Conservation (phyloP, 2,329 filamentous ascomycete genomes). For the Trichoderma guizhouense region DNA sequence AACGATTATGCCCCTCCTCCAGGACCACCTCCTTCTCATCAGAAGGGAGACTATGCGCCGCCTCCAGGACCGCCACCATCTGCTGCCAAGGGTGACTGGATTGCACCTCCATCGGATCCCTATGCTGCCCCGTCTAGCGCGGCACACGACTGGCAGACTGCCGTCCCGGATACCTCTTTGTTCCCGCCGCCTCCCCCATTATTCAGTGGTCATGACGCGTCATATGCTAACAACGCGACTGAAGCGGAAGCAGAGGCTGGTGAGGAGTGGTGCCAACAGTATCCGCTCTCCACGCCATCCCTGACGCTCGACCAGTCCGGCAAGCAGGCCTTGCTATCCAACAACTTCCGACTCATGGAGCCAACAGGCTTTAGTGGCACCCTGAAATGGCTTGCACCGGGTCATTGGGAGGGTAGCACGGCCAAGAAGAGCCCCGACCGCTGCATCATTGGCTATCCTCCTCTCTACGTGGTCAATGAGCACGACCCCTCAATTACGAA, state of each 20-base stretch:
- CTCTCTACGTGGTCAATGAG: conserved; percentile 61
- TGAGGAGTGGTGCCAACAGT: conserved; percentile 60
- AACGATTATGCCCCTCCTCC: conserved; percentile 26
- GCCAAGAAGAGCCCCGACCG: conserved; percentile 52
- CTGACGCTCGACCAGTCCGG: conserved; percentile 46
- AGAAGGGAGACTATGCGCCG: conserved; percentile 26
- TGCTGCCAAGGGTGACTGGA: conserved; percentile 24
- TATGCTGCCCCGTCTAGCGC: conserved; percentile 28
- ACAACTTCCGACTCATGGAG: conserved; percentile 53
- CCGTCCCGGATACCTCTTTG: conserved; percentile 68
- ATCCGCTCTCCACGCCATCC: conserved; percentile 56
- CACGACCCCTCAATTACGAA: conserved; percentile 52
- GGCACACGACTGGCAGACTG: conserved; percentile 66
- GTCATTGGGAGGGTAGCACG: conserved; percentile 50
- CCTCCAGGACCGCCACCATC: conserved; percentile 34
- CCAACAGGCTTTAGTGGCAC: conserved; percentile 48
- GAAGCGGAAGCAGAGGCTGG: conserved; percentile 61
- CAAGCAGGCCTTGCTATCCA: conserved; percentile 45
- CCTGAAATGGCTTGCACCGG: conserved; percentile 44
- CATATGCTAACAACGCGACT: conserved; percentile 67
- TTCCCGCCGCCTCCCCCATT: conserved; percentile 71
- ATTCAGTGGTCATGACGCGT: conserved; percentile 59
- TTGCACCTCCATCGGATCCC: conserved; percentile 37
- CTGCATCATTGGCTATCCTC: conserved; percentile 64
- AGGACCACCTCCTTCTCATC: conserved; percentile 31